Conservation (phyloP, 169 alveolate genomes). For the Miamiensis avidus region DNA sequence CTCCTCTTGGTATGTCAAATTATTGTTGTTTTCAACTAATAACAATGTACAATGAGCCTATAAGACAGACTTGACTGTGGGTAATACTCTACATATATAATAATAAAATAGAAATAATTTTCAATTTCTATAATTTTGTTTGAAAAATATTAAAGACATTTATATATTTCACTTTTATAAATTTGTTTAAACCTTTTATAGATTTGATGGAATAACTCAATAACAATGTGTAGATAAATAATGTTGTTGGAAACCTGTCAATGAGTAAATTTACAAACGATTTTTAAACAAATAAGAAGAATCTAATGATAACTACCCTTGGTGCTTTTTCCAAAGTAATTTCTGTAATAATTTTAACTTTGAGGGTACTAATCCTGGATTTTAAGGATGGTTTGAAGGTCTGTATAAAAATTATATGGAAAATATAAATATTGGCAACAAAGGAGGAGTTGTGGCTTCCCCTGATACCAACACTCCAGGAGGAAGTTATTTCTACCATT, state of each 20-base stretch:
- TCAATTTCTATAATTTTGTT: too few species aligned
- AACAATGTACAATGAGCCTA: too few species aligned
- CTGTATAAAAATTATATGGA: neutral
- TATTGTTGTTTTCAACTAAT: too few species aligned
- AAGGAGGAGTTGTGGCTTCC: slow-evolving; percentile 21
- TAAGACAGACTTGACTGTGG: too few species aligned
- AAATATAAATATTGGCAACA: slow-evolving; percentile 1
- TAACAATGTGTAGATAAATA: slow-evolving; percentile 5
- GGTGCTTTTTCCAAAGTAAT: neutral
- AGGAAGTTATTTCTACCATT: slow-evolving; percentile 22
- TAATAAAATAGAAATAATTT: too few species aligned
- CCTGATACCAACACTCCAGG: slow-evolving; percentile 27
- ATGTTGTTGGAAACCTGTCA: slow-evolving; percentile 20
- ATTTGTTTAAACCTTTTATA: too few species aligned
- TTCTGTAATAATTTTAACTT: neutral
- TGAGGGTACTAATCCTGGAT: neutral
- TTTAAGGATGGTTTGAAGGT: neutral
- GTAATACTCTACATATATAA: too few species aligned
- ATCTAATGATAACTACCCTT: neutral
- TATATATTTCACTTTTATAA: too few species aligned
- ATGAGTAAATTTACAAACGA: neutral
- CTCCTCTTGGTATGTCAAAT: too few species aligned
- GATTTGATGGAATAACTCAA: slow-evolving; percentile 3
- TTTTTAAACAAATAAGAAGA: too few species aligned
- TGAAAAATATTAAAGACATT: too few species aligned